Evolutionary conservation across 345 rosid species (phyloP).

Genomic region (Mangifera indica): DNA sequence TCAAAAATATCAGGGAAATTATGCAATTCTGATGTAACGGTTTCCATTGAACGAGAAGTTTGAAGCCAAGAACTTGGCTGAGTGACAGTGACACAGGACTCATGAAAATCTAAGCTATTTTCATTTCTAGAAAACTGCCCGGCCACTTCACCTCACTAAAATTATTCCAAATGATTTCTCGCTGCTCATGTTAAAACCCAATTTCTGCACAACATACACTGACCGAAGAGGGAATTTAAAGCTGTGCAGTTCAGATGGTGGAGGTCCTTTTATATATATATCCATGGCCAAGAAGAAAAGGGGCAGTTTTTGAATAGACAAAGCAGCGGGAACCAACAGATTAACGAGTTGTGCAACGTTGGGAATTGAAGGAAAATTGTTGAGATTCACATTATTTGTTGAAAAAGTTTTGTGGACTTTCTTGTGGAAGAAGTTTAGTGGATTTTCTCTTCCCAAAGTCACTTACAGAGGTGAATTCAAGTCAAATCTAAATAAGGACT

Average conservation of each 20-base stretch:
- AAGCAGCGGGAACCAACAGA: conserved; percentile 3
- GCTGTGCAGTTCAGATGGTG: not conserved
- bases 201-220: not conserved
- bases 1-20: conserved; percentile 1
- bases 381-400: too few relatives aligned
- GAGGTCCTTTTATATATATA: not conserved
- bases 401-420: too few relatives aligned
- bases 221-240: not conserved
- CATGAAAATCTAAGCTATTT: not conserved
- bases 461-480: too few relatives aligned
- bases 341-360: not conserved
- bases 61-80: not conserved
- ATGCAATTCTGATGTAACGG: not conserved
- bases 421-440: too few relatives aligned
- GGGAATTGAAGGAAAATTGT: not conserved
- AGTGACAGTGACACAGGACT: not conserved
- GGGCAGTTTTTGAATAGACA: not conserved
- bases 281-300: not conserved
- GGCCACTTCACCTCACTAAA: not conserved
- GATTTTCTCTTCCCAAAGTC: too few relatives aligned
- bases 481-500: too few relatives aligned
- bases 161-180: not conserved
- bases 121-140: conserved; percentile 2
- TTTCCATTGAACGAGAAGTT: not conserved
- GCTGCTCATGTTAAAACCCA: not conserved